Conservation (phyloP, 2,329 filamentous ascomycete genomes). For the Neurospora crassa region DNA sequence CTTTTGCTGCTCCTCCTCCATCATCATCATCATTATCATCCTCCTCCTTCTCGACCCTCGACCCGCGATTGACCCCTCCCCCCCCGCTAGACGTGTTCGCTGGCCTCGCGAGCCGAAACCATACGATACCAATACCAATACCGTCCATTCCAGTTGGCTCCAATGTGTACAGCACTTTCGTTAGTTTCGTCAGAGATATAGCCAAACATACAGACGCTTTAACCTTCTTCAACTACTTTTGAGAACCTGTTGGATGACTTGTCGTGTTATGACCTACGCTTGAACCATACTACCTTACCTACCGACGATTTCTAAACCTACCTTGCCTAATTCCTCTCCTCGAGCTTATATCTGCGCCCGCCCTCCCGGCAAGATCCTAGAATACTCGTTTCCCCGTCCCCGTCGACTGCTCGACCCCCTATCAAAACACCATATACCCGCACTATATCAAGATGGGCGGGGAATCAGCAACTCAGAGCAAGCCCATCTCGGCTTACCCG, state of each 20-base stretch:
- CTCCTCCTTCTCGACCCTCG: neutral
- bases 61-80: neutral
- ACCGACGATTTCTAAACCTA: neutral
- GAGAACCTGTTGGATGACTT: neutral
- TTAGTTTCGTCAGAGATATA: neutral
- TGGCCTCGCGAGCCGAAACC: neutral
- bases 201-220: neutral
- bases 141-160: neutral
- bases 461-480: slow-evolving; percentile 30
- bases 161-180: neutral
- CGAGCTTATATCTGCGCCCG: neutral
- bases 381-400: neutral
- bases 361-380: neutral
- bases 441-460: slow-evolving; percentile 35
- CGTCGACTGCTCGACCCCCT: neutral
- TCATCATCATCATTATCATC: neutral
- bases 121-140: neutral
- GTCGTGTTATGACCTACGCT: slow-evolving; percentile 1
- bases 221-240: neutral
- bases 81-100: neutral
- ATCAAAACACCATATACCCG: slow-evolving; percentile 15
- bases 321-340: neutral
- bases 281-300: neutral
- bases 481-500: slow-evolving; percentile 42
- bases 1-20: neutral